phyloP scores from a whole-genome alignment of 257 asterid species.

The Nicotiana attenuata region DNA sequence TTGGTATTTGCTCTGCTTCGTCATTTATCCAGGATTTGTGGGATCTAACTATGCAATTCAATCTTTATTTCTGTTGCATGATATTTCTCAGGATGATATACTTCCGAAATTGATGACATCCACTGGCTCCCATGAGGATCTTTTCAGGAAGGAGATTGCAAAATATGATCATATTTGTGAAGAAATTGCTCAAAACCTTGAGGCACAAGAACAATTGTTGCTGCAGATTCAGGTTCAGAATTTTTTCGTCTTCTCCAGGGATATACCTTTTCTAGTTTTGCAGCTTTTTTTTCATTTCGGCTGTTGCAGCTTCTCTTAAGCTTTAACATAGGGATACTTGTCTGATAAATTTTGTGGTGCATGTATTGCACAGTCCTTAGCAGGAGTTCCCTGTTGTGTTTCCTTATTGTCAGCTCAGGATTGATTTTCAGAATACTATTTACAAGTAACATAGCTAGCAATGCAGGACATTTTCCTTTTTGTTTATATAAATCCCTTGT shows the following conservation, averaged over 20 bases:
- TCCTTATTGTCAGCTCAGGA: not conserved
- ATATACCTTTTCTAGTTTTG: not conserved
- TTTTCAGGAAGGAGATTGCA: slow-evolving; percentile 86
- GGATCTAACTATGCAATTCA: not conserved
- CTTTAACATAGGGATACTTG: not conserved
- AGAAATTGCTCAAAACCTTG: slow-evolving; percentile 75
- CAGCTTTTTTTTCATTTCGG: not conserved
- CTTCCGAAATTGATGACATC: slow-evolving; percentile 89
- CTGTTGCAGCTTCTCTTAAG: not conserved
- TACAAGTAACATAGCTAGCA: not conserved
- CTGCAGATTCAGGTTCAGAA: slow-evolving; percentile 75
- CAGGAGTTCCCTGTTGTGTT: not conserved
- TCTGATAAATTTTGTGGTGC: not conserved
- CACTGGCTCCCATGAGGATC: slow-evolving; percentile 89
- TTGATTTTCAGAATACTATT: slow-evolving; percentile 1
- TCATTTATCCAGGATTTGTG: not conserved
- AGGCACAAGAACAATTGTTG: slow-evolving; percentile 78
- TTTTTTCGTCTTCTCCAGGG: not conserved
- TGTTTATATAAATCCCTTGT: not conserved
- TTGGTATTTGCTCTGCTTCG: not conserved
- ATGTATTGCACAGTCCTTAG: not conserved
- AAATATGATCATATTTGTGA: slow-evolving; percentile 76
- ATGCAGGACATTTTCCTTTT: not conserved
- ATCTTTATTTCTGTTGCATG: not conserved
- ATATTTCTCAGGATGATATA: slow-evolving; percentile 76